These are phyloP conservation scores for Pleurozium schreberi DNA, from an alignment of 225 moss, liverwort and hornwort genomes.

Conservation along the genomic window DNA sequence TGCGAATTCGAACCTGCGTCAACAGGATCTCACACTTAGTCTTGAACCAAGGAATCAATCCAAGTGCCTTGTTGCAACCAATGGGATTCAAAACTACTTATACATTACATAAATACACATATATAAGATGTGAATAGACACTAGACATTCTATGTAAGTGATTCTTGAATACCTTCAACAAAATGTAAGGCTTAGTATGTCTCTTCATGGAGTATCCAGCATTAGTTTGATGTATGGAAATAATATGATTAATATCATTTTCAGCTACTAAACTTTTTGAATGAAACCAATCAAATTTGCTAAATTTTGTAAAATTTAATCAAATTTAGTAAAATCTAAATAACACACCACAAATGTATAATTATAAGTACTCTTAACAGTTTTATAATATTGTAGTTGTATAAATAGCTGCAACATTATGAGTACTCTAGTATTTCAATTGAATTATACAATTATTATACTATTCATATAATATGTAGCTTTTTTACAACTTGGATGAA, in stretches of 20 bases:
- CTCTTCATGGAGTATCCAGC: background rate
- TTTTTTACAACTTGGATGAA: too few relatives aligned
- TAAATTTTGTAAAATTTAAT: too few relatives aligned
- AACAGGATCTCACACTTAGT: fast-evolving
- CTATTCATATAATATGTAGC: too few relatives aligned
- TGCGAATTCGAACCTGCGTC: background rate
- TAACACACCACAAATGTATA: too few relatives aligned
- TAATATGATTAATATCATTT: background rate
- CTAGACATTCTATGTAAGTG: background rate
- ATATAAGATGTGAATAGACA: background rate
- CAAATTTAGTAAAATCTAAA: background rate
- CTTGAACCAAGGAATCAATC: background rate
- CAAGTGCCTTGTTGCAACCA: background rate
- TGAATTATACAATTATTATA: too few relatives aligned
- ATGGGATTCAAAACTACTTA: background rate
- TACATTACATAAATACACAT: background rate
- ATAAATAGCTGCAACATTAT: too few relatives aligned
- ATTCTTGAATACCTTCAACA: background rate
- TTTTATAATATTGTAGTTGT: too few relatives aligned
- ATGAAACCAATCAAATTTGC: background rate
- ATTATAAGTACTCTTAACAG: too few relatives aligned
- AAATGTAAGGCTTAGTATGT: background rate
- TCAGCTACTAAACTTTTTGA: background rate
- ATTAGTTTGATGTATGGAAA: background rate
- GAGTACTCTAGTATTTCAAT: too few relatives aligned